Conservation (phyloP, 2,329 filamentous ascomycete genomes). For the Aspergillus alliaceus region DNA sequence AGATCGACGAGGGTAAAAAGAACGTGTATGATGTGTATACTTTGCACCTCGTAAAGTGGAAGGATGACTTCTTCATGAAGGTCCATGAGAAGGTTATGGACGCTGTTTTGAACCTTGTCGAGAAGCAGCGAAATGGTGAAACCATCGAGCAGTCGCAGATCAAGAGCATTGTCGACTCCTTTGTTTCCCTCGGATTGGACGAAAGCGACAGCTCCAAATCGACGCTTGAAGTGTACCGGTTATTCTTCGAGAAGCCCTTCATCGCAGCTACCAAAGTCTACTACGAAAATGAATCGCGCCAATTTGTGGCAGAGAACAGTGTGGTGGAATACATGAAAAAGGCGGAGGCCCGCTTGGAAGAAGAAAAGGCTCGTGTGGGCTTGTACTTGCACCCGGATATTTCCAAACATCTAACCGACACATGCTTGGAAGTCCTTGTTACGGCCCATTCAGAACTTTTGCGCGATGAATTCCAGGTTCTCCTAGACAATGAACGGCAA, state of each 20-base stretch:
- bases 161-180: slow-evolving; percentile 95
- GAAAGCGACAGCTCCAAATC: slow-evolving; percentile 91
- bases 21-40: slow-evolving; percentile 98
- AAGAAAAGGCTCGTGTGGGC: slow-evolving; percentile 91
- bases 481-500: slow-evolving; percentile 90
- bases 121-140: slow-evolving; percentile 95
- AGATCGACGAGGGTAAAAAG: slow-evolving; percentile 99
- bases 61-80: slow-evolving; percentile 80
- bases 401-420: slow-evolving; percentile 76
- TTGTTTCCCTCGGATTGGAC: slow-evolving; percentile 90
- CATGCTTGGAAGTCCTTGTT: slow-evolving; percentile 86
- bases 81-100: slow-evolving; percentile 91
- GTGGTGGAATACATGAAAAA: slow-evolving; percentile 99
- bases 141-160: slow-evolving; percentile 97
- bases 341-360: slow-evolving; percentile 81
- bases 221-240: slow-evolving; percentile 90
- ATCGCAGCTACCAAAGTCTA: slow-evolving; percentile 79
- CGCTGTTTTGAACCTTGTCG: slow-evolving; percentile 88
- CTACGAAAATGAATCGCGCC: slow-evolving; percentile 88
- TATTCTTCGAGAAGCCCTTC: slow-evolving; percentile 91
- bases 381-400: slow-evolving; percentile 93
- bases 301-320: slow-evolving; percentile 93
- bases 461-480: slow-evolving; percentile 90
- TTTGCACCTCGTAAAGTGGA: slow-evolving; percentile 93
- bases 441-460: slow-evolving; percentile 82